Base-by-base conservation (phyloP, 164 flowering plant species). In the Magnolia sinica region DNA sequence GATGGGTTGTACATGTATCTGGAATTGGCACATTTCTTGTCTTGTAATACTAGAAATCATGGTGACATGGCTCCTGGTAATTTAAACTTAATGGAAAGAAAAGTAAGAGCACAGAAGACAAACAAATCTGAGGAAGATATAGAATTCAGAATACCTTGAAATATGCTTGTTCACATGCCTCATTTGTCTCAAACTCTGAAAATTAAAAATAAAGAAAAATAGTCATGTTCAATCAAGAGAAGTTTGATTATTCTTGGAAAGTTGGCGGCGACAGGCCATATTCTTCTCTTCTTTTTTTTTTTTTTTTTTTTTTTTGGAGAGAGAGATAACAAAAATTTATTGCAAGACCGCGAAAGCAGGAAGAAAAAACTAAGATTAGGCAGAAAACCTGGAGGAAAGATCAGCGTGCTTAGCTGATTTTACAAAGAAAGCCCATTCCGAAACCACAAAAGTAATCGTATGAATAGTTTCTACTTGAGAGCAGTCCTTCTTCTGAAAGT, bases 111-210 rank as follows among this genome's bases (percentile, higher is more conserved):
- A 68, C 16, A 68, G 71, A 29, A 31, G 31, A 68, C 18, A 68
- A 68, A 31, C 50, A 14, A 24, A 19, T 31, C 11, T 5, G 20
- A 68, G 7, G 45, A 11, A 5, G 49, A 31, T 2, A 68, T 24
- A 24, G 71, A 68, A 11, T 29, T 29, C 13, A 73, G 27, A 66
- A n/a, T 88, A 95, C 98, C 98, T 94, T 95, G 73, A 84, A 92
- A 84, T 92, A 95, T 68, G 99, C 99, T 84, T 86, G 91, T 79
- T 92, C 96, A 79, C 98, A 95, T 73, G 99, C 87, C 74, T 93
- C 97, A 18, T 73, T 82, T 76, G 79, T 82, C 80, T 95, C 99
- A 81, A 92, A 95, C 80, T 95, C 98, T 95, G 88, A 67, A 50
- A 80, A 58, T n/a, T 37, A 73, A 29, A 76, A 68, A 14, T 50